Evolutionary conservation across 805 yeast species (phyloP).

Genomic region (Yarrowia bubula): DNA sequence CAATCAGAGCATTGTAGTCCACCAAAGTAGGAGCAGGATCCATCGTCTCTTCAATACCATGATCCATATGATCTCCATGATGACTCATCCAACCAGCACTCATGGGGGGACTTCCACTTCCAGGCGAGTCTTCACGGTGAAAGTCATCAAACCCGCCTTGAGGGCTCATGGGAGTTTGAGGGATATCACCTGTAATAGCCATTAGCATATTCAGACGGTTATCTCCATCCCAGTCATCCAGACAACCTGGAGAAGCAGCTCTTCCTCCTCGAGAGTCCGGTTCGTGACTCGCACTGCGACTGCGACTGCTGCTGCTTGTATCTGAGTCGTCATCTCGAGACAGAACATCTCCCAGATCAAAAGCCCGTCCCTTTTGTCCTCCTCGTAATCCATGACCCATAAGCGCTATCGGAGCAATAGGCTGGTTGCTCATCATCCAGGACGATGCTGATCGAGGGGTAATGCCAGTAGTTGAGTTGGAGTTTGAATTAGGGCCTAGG

Average conservation of each 20-base stretch:
- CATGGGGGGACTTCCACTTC: constrained; percentile 10
- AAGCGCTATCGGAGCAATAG: background rate
- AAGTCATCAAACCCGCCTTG: background rate
- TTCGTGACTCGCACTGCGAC: background rate
- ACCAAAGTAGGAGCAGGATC: constrained; percentile 7
- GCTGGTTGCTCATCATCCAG: constrained; percentile 16
- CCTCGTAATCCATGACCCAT: background rate
- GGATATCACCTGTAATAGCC: background rate
- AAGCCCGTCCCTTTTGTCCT: background rate
- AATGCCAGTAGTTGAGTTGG: background rate
- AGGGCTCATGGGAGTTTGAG: constrained; percentile 4
- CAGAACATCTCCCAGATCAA: constrained; percentile 2
- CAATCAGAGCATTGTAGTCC: constrained; percentile 13
- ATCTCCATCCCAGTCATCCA: constrained; percentile 21
- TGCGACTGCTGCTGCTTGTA: constrained; percentile 6
- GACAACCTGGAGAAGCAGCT: background rate
- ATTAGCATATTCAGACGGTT: constrained; percentile 15
- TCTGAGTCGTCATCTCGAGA: background rate
- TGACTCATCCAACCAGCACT: constrained; percentile 16
- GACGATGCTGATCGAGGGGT: background rate
- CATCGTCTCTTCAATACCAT: background rate
- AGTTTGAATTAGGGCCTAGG: background rate
- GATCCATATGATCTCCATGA: background rate
- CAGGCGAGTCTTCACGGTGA: background rate
- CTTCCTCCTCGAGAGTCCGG: background rate